phyloP scores from a whole-genome alignment of 148 eudicot species.

The Fallopia convolvulus region DNA sequence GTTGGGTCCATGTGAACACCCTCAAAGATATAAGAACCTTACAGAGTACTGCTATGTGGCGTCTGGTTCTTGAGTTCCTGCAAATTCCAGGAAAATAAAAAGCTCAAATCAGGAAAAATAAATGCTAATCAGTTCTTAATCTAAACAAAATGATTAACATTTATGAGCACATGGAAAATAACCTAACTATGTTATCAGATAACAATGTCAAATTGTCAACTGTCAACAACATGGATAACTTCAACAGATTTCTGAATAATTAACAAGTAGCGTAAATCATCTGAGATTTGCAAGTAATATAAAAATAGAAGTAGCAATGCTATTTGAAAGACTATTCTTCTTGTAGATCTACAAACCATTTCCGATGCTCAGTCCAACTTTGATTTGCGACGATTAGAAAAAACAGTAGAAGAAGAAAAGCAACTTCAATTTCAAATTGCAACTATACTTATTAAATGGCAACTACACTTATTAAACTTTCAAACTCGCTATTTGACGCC shows the following conservation, averaged over 20 bases:
- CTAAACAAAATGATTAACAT: not conserved
- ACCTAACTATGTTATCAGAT: not conserved
- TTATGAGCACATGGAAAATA: not conserved
- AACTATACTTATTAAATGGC: too few relatives aligned
- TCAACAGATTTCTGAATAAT: not conserved
- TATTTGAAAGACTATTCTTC: not conserved
- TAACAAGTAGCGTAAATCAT: not conserved
- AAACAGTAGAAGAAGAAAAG: not conserved
- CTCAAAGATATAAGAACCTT: too few relatives aligned
- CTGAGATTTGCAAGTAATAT: not conserved
- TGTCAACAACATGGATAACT: not conserved
- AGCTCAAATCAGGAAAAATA: too few relatives aligned
- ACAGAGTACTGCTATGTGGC: too few relatives aligned
- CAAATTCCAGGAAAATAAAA: slow-evolving; percentile 15
- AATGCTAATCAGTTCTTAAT: not conserved
- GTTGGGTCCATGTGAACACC: too few relatives aligned
- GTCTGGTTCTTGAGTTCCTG: slow-evolving; percentile 94
- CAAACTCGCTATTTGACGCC: not conserved
- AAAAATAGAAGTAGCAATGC: not conserved
- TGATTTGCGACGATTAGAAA: not conserved
- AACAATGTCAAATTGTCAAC: not conserved
- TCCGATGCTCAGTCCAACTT: not conserved
- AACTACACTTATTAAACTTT: too few relatives aligned
- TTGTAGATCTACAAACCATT: not conserved
- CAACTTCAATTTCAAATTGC: too few relatives aligned